Percentiles rank a stretch among this genome's conserved stretches.
These are phyloP conservation scores for Barnettozyma botsteinii DNA, from an alignment of 805 yeast species.

Conservation along the genomic window DNA sequence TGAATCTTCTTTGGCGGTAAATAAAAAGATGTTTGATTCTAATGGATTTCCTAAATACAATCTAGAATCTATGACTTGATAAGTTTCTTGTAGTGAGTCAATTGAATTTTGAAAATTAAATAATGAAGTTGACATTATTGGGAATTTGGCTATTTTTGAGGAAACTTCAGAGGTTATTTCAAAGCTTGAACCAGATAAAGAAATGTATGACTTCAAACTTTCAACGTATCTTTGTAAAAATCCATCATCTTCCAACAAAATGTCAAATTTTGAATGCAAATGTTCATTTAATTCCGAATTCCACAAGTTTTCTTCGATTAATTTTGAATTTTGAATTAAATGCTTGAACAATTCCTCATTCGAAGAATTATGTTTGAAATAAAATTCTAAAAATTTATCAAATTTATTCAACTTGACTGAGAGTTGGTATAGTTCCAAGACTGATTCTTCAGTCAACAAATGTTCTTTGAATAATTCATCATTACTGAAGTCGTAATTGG, in stretches of 20 bases:
- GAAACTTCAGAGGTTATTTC: constrained; percentile 8
- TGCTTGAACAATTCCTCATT: constrained; percentile 11
- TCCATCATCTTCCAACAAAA: constrained; percentile 4
- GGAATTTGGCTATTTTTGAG: constrained; percentile 14
- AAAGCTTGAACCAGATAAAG: background rate
- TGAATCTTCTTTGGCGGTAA: constrained; percentile 8
- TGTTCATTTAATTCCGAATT: constrained; percentile 1
- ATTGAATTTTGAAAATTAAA: constrained; percentile 8
- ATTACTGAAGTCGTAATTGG: constrained; percentile 25
- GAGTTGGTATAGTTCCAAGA: constrained; percentile 29
- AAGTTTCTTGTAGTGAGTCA: constrained; percentile 21
- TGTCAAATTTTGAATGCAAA: constrained; percentile 7
- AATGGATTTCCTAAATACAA: constrained; percentile 44
- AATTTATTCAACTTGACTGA: constrained; percentile 21
- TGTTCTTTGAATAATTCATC: constrained; percentile 24
- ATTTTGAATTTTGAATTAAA: constrained; percentile 10
- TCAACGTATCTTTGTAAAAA: constrained; percentile 8
- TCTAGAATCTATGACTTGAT: constrained; percentile 32
- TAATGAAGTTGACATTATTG: constrained; percentile 5
- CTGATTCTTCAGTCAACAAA: constrained; percentile 31
- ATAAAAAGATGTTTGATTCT: constrained; percentile 33
- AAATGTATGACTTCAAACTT: constrained; percentile 7
- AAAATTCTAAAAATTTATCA: constrained; percentile 19
- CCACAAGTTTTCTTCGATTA: constrained; percentile 15
- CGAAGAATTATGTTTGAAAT: constrained; percentile 14